These are phyloP conservation scores for Cnidoscolus chayamansa DNA, from an alignment of 441 rosid genomes.

Conservation along the genomic window DNA sequence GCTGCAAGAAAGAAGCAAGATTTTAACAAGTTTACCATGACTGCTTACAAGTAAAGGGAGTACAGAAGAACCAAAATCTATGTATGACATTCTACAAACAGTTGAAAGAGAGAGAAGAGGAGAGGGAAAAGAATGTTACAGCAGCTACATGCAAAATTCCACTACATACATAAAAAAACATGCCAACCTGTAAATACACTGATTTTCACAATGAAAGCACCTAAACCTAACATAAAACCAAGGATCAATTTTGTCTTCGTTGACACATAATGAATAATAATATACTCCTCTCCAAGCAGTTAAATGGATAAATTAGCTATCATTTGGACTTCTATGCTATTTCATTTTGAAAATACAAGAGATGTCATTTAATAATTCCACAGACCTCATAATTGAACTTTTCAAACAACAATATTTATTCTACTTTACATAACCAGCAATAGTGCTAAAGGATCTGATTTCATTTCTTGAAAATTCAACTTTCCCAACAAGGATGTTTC, in stretches of 20 bases:
- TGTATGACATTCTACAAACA: neutral
- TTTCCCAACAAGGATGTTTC: slow-evolving; percentile 1
- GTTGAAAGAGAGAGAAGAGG: neutral
- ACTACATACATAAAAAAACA: neutral
- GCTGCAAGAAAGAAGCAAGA: slow-evolving; percentile 45
- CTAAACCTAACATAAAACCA: neutral
- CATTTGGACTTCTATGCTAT: neutral
- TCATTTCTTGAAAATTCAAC: neutral
- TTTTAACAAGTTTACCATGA: slow-evolving; percentile 2
- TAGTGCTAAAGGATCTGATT: neutral
- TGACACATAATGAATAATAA: neutral
- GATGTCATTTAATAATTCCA: neutral
- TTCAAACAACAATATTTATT: neutral
- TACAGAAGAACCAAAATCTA: neutral
- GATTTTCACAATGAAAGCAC: neutral
- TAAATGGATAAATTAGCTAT: neutral
- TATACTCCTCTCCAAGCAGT: neutral
- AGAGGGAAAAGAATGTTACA: neutral
- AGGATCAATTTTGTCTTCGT: neutral
- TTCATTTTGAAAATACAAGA: neutral
- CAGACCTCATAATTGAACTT: neutral
- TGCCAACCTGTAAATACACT: neutral
- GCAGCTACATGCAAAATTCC: neutral
- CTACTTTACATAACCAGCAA: neutral
- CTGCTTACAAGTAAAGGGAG: neutral